These are phyloP conservation scores for Aspergillus cristatus DNA, from an alignment of 495 filamentous ascomycete genomes.

Conservation along the genomic window DNA sequence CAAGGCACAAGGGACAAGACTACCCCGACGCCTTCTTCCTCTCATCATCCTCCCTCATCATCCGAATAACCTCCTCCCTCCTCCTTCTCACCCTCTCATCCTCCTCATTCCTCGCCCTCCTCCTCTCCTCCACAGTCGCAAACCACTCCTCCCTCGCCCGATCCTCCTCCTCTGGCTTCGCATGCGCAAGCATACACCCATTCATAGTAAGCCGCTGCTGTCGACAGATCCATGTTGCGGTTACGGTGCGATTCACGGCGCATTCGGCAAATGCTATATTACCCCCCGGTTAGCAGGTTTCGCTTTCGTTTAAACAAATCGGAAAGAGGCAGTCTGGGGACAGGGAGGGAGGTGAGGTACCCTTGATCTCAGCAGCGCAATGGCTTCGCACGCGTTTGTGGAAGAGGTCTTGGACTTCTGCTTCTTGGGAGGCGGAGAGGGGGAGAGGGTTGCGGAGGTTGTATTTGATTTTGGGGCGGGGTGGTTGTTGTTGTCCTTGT, in stretches of 20 bases:
- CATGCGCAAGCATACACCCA: constrained; percentile 78
- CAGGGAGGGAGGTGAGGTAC: constrained; percentile 19
- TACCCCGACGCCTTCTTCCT: constrained; percentile 16
- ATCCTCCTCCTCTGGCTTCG: constrained; percentile 77
- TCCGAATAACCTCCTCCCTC: constrained; percentile 35
- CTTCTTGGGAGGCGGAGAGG: constrained; percentile 85
- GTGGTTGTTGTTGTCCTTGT: constrained; percentile 7
- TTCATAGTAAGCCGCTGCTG: constrained; percentile 78
- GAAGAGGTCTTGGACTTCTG: constrained; percentile 82
- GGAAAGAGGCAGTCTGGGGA: background rate
- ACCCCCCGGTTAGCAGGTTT: background rate
- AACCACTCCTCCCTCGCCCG: constrained; percentile 93
- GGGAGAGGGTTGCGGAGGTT: constrained; percentile 72
- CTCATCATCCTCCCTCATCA: constrained; percentile 47
- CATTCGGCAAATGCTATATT: constrained; percentile 77
- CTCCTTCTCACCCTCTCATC: constrained; percentile 37
- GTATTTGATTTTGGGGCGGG: constrained; percentile 15
- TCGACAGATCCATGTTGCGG: constrained; percentile 77
- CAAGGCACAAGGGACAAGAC: constrained; percentile 4
- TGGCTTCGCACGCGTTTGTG: constrained; percentile 71
- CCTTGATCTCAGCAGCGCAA: constrained; percentile 81
- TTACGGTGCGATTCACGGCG: constrained; percentile 74
- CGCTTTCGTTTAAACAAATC: constrained; percentile 1
- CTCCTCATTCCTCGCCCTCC: constrained; percentile 51
- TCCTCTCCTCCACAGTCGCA: constrained; percentile 55